A percentile compares a stretch with the other conserved stretches of the same genome.
These are phyloP conservation scores for Pyrus pyrifolia DNA, from an alignment of 306 rosid species.

Conservation along the genomic window DNA sequence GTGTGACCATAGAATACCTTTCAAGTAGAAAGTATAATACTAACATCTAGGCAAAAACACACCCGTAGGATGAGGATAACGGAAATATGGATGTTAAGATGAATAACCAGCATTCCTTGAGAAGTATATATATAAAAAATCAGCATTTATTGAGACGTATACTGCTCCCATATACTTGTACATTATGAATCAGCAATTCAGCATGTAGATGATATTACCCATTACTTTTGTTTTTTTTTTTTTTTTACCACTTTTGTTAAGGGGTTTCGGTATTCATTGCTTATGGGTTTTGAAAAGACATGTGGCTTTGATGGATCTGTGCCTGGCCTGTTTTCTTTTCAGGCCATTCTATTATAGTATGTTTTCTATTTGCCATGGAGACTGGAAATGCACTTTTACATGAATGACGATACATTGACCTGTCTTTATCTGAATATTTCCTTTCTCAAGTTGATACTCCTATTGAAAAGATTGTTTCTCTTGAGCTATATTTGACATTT, in stretches of 20 bases:
- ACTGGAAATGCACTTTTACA: not conserved
- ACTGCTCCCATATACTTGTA: not conserved
- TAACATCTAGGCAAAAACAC: not conserved
- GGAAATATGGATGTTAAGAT: not conserved
- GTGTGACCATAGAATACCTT: not conserved
- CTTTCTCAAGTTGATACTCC: slow-evolving; percentile 1
- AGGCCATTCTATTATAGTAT: not conserved
- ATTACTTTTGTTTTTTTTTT: not conserved
- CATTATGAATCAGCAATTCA: not conserved
- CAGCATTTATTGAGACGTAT: not conserved
- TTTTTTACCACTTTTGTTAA: not conserved
- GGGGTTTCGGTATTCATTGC: not conserved
- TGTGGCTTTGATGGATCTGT: not conserved
- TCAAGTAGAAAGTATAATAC: not conserved
- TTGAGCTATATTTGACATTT: slow-evolving; percentile 18
- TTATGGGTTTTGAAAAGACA: not conserved
- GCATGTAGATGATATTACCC: not conserved
- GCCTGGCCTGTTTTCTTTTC: not conserved
- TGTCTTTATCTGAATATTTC: not conserved
- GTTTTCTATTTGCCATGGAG: not conserved
- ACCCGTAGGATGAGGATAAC: not conserved
- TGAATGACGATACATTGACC: not conserved
- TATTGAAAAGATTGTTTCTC: slow-evolving; percentile 7
- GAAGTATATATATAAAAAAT: not conserved
- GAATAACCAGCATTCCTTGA: not conserved